Evolutionary conservation across 768 basidiomycete genomes (phyloP), one percentile per base, ranked within the genome.

Genomic region (Kwoniella bestiolae): DNA sequence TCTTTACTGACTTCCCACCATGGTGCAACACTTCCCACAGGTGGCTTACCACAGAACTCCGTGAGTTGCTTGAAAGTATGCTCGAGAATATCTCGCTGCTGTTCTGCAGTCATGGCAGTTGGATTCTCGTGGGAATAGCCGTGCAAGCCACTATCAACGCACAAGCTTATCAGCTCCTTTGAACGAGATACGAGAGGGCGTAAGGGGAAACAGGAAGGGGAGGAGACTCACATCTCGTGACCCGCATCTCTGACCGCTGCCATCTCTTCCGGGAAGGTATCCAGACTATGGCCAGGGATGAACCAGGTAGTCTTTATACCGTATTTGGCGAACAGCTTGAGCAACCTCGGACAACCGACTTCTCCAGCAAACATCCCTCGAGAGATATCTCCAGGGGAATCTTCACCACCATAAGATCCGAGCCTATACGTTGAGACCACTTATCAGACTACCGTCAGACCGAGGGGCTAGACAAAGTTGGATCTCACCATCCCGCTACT

Each of bases 1-100:
- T 89, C 88, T 66, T 85, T 87, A 78, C 86, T 87, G 2, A 86
- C 86, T 76, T 91, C 90, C 89, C 89, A 91, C 89, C 90, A 91
- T 0, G 89, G 89, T 1, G 89, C 89, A 34, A 89, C 88, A 38
- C 63, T 66, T 2, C 77, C 75, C 5, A 70, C 66, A 4, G 77
- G 77, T 11, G 73, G 58, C 53, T 75, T 73, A 16, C 85, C 80
- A 74, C 88, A 89, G 73, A 90, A 90, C 12, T 84, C 83, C 0
- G 88, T 89, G 45, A 90, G 80, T n/a, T 89, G 82, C 21, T 86
- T 82, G 78, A 85, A 84, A 0, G 88, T 90, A 69, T 88, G 83
- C 58, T 89, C 86, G 38, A 91, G 80, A 56, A 91, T 87, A 68
- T 89, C 89, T 46, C 85, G 85, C 74, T 91, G 90, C 73, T 91